Base-by-base conservation (phyloP, 2,329 filamentous ascomycete species). In the Ceratocystis papillata region DNA sequence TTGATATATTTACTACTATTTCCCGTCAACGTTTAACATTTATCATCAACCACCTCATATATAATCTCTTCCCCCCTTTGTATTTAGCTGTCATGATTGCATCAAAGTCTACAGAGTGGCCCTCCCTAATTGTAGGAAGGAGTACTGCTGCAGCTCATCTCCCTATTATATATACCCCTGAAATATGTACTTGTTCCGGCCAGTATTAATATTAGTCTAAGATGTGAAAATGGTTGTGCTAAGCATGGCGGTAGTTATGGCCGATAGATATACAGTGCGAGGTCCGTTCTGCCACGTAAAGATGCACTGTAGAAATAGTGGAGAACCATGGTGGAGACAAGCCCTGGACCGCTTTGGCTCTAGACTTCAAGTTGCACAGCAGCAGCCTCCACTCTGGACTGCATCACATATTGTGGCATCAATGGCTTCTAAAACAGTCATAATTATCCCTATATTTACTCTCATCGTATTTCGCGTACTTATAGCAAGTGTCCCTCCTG, bases 121-220 rank as follows among this genome's bases (percentile, higher is more conserved):
- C 20, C 20, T 48, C 20, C 17, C 20, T 48, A n/a, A 10, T 5
- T 48, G 6, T 22, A 5, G 17, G 6, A 17, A 48, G 46, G 20
- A 22, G 20, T 1, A 48, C 46, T 48, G 46, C 46, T 48, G 46
- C 46, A 48, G 46, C 17, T 22, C 46, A 48, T 48, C 17, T 22
- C 46, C 46, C 46, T 41, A 41, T 22, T 48, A 48, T 48, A 48
- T 48, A 48, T 48, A 48, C 46, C 46, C 46, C 46, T n/a, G 20
- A 48, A 41, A 15, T 41, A 41, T 41, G 37, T 41, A 41, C 37
- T 41, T 41, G 37, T 15, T 41, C 37, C 37, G 15, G 12, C 3
- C 37, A 41, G 10, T 15, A 41, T 15, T 5, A 41, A 8, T 41
- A 41, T 41, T 3, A 5, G 12, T 41, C 37, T 1, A 12, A 41